phyloP scores from a whole-genome alignment of 2,329 filamentous ascomycete genomes.

The Alternaria sp. region DNA sequence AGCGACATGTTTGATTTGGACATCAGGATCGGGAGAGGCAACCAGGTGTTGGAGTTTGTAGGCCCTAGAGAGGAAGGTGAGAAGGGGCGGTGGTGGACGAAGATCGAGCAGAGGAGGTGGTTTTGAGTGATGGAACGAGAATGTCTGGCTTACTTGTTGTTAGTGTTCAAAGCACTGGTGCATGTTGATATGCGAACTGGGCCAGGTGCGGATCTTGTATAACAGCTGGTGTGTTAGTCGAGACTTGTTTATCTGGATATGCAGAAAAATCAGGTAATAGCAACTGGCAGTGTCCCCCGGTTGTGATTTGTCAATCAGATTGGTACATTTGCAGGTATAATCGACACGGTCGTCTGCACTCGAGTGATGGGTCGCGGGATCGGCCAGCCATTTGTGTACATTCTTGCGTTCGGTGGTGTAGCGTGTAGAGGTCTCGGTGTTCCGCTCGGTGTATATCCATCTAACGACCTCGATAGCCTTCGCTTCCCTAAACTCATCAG shows the following conservation, averaged over 20 bases:
- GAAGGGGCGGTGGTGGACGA: slow-evolving; percentile 48
- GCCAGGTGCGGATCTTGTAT: neutral
- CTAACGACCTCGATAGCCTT: neutral
- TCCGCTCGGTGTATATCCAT: neutral
- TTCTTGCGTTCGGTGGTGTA: neutral
- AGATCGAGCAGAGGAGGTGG: slow-evolving; percentile 53
- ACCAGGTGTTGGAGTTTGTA: slow-evolving; percentile 50
- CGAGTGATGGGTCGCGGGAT: neutral
- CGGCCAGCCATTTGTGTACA: neutral
- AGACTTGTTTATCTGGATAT: neutral
- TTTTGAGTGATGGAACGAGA: slow-evolving; percentile 41
- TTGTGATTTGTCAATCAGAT: neutral
- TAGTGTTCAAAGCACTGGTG: neutral
- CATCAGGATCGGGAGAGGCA: slow-evolving; percentile 48
- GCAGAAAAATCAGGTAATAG: neutral
- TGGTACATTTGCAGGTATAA: neutral
- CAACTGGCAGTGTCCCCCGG: neutral
- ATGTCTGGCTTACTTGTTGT: neutral
- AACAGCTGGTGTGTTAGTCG: neutral
- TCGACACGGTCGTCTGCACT: neutral
- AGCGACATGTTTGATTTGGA: slow-evolving; percentile 56
- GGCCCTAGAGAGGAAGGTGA: slow-evolving; percentile 55
- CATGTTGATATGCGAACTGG: neutral
- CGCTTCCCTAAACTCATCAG: neutral
- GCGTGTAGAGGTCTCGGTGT: neutral